A percentile compares a stretch with the other conserved stretches of the same genome.
Evolutionary conservation across 345 rosid genomes (phyloP).

Genomic region (Sapria himalayana): DNA sequence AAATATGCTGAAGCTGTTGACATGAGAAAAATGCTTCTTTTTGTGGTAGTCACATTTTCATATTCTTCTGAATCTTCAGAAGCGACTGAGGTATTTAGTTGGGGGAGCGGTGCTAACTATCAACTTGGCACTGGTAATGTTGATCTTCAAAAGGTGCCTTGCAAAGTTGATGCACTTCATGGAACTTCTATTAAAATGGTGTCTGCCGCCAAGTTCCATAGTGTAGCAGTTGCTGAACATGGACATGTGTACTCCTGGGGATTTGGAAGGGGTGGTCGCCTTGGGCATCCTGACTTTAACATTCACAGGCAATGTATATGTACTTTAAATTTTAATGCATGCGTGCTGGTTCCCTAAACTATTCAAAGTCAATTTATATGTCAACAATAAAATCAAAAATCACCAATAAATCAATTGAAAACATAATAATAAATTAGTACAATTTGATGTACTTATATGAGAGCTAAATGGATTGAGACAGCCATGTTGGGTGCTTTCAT

Average conservation of each 20-base stretch:
- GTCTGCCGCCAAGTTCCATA: slow-evolving; percentile 91
- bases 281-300: slow-evolving; percentile 98
- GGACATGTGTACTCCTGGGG: slow-evolving; percentile 97
- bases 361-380: no score
- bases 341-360: no score
- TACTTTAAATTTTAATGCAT: no score
- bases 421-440: no score
- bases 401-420: no score
- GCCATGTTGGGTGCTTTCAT: no score
- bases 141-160: slow-evolving; percentile 68
- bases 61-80: slow-evolving; percentile 18
- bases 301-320: slow-evolving; percentile 68
- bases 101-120: slow-evolving; percentile 97
- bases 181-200: slow-evolving; percentile 44
- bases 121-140: slow-evolving; percentile 94
- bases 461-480: no score
- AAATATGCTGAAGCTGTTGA: no score
- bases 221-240: slow-evolving; percentile 49
- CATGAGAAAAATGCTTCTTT: no score
- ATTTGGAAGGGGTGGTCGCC: slow-evolving; percentile 96
- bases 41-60: no score
- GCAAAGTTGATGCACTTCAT: slow-evolving; percentile 82
- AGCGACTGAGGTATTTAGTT: slow-evolving; percentile 81
- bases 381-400: no score
- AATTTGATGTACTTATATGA: no score